A percentile compares a stretch with the other conserved stretches of the same genome.
Conservation (phyloP, 495 filamentous ascomycete species). For the Penicillium herquei region DNA sequence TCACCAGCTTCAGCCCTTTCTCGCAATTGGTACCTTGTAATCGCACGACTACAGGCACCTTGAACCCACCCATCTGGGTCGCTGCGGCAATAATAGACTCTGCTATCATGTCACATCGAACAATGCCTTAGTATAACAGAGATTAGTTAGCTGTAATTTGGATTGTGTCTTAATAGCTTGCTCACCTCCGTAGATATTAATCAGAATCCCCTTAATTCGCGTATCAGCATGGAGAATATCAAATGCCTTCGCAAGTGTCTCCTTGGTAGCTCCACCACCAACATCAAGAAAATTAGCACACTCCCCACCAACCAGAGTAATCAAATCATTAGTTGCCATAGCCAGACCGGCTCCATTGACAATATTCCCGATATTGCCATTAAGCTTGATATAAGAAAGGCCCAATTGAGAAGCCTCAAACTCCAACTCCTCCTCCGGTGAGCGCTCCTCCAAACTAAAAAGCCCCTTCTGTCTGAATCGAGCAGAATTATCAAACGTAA, state of each 20-base stretch:
- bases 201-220: constrained; percentile 23
- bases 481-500: constrained; percentile 29
- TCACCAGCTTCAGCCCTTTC: constrained; percentile 24
- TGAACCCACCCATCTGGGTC: constrained; percentile 18
- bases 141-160: not conserved
- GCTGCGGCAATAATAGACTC: constrained; percentile 31
- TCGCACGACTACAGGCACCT: constrained; percentile 29
- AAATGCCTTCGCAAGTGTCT: constrained; percentile 30
- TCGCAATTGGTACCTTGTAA: constrained; percentile 33
- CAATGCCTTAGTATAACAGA: constrained; percentile 19
- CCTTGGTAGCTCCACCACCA: constrained; percentile 28
- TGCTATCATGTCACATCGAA: constrained; percentile 39
- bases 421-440: constrained; percentile 18
- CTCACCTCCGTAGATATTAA: constrained; percentile 38
- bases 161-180: not conserved
- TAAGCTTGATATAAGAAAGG: constrained; percentile 29
- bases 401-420: constrained; percentile 23
- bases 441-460: constrained; percentile 22
- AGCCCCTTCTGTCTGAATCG: constrained; percentile 24
- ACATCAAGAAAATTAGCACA: constrained; percentile 36
- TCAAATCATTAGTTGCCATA: constrained; percentile 38
- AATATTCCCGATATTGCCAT: constrained; percentile 34
- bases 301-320: constrained; percentile 24
- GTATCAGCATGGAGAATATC: constrained; percentile 23
- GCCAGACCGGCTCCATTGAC: constrained; percentile 37